Evolutionary conservation across 768 basidiomycete species (phyloP), one percentile per base, ranked within the genome.

Genomic region (Tephrocybe sp.): DNA sequence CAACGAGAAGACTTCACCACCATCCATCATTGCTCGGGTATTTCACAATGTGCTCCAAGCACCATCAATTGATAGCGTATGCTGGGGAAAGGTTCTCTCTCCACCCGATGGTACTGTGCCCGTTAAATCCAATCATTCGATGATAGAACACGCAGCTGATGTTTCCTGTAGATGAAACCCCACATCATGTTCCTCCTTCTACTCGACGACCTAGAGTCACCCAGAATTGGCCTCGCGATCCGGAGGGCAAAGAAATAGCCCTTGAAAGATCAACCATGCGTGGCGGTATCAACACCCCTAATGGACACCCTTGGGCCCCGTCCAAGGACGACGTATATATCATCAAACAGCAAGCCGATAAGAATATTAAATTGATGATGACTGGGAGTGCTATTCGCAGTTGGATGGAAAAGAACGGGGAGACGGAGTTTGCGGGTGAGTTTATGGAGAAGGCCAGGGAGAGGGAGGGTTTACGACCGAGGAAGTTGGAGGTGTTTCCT

Each of bases 291-390:
- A 44, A 42, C 38, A 52, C 69, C 7, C 55, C 64, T 0, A 71
- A 71, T 42, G 56, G 57, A 0, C 19, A 63, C 5, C 57, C 67
- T 15, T 78, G 75, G 75, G 74, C 75, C 33, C 68, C 66, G 3
- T 70, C 72, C 0, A 51, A 74, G 1, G 60, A 63, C 19, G 71
- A 77, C 45, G 74, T 78, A 46, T 76, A 65, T 48, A 48, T 5
- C 1, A 61, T 67, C 13, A 22, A 49, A 5, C 2, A 56, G 64
- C 12, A 25, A 63, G 0, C 62, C 64, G 5, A 43, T 50, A 23
- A 1, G 53, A n/a, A 3, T 10, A 24, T 22, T 19, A 45, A 57
- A 7, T 21, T 46, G 16, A 61, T 58, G 2, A 52, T 57, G 25
- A 67, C 65, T 22, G 64, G 67, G 4, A 72, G 71, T 58, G 69